Conservation (phyloP, 768 basidiomycete species). For the Mycena kentingensis region DNA sequence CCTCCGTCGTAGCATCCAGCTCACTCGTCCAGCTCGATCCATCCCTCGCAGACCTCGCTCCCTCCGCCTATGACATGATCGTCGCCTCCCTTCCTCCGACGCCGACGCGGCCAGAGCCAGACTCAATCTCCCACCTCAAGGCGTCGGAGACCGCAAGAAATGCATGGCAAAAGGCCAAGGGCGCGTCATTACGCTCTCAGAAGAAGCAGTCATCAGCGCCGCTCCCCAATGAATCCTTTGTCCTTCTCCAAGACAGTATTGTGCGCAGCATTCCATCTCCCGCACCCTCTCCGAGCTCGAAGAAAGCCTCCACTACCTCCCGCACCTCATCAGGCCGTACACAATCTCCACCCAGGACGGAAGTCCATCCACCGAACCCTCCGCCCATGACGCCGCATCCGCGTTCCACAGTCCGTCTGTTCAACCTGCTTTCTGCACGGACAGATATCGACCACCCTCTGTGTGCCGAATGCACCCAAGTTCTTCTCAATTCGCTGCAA, state of each 20-base stretch:
- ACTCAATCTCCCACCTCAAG: conserved; percentile 43
- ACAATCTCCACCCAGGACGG: conserved; percentile 35
- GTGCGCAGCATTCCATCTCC: conserved; percentile 69
- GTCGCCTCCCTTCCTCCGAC: conserved; percentile 65
- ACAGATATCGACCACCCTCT: conserved; percentile 91
- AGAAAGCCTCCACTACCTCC: conserved; percentile 46
- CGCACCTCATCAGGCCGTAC: conserved; percentile 31
- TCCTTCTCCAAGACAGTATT: conserved; percentile 84
- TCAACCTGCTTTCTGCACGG: conserved; percentile 74
- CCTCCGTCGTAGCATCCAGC: conserved; percentile 6
- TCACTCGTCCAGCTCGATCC: conserved; percentile 66
- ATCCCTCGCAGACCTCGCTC: conserved; percentile 85
- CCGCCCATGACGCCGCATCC: conserved; percentile 79
- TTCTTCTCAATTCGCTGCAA: conserved; percentile 73
- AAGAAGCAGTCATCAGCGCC: conserved; percentile 60
- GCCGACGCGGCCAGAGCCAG: conserved; percentile 40
- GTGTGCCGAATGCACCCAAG: conserved; percentile 91
- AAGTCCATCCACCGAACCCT: conserved; percentile 59
- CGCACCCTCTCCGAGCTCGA: conserved; percentile 43
- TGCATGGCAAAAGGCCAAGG: conserved; percentile 64
- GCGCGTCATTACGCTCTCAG: conserved; percentile 54
- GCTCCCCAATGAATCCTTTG: conserved; percentile 85
- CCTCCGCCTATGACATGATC: conserved; percentile 86
- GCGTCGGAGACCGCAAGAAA: conserved; percentile 49
- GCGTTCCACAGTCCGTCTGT: conserved; percentile 71